phyloP scores from a whole-genome alignment of 225 moss, liverwort and hornwort genomes.

The Pseudisothecium myosuroides region DNA sequence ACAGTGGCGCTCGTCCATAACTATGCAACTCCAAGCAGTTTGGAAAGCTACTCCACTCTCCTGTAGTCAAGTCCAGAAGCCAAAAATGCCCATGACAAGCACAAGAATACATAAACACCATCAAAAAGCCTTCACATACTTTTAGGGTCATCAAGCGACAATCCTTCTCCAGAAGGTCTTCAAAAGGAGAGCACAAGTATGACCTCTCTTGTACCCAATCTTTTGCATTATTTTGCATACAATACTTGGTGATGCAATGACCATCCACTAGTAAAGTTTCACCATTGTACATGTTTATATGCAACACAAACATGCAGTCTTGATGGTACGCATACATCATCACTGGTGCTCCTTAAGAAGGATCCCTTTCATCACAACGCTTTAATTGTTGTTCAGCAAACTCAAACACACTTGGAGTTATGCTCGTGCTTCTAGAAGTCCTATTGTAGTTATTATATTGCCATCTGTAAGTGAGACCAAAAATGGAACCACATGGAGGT shows the following conservation, averaged over 20 bases:
- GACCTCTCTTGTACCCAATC: background rate
- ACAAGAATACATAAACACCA: too few species aligned
- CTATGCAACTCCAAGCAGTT: too few species aligned
- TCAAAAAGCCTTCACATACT: too few species aligned
- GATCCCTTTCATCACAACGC: accelerated
- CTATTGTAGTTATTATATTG: accelerated
- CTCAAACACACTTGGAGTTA: background rate
- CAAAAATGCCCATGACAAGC: too few species aligned
- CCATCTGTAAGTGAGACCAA: background rate
- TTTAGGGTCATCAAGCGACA: too few species aligned
- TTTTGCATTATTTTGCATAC: background rate
- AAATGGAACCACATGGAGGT: background rate
- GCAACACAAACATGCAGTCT: background rate
- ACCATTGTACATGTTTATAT: accelerated
- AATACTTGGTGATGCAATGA: background rate
- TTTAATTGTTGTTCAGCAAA: background rate
- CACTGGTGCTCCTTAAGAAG: accelerated
- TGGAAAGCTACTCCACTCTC: too few species aligned
- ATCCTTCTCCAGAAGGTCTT: too few species aligned
- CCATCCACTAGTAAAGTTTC: too few species aligned
- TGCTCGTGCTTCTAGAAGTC: too few species aligned
- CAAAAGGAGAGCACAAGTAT: background rate
- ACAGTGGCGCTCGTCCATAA: too few species aligned
- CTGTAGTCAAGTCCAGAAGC: too few species aligned
- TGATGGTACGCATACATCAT: too few species aligned